A percentile compares a stretch with the other conserved stretches of the same genome.
Evolutionary conservation across 495 filamentous ascomycete genomes (phyloP).

Genomic region (Platismatia glauca): DNA sequence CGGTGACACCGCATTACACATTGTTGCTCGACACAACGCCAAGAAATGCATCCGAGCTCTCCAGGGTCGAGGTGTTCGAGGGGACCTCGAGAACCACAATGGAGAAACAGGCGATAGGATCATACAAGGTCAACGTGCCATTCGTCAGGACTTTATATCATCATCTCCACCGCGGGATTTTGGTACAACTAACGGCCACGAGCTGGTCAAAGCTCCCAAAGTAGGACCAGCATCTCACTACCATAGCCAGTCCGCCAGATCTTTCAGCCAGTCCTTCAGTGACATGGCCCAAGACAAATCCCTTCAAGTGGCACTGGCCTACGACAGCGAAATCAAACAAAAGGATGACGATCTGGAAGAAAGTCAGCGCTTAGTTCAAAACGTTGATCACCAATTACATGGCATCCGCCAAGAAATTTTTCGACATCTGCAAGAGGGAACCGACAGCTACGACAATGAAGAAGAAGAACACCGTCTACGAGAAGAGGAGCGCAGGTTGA

Average conservation of each 20-base stretch:
- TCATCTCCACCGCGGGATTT: conserved; percentile 20
- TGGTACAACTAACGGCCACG: conserved; percentile 9
- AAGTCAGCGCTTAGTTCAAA: conserved; percentile 14
- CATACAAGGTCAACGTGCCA: conserved; percentile 33
- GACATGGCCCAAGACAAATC: conserved; percentile 18
- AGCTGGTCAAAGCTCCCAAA: conserved; percentile 4
- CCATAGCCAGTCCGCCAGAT: conserved; percentile 21
- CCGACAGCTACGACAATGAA: conserved; percentile 7
- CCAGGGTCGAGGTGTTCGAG: conserved; percentile 59
- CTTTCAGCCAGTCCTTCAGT: conserved; percentile 21
- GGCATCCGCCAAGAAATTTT: conserved; percentile 10
- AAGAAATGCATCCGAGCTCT: conserved; percentile 65
- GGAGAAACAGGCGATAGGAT: conserved; percentile 72
- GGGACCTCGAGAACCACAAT: conserved; percentile 69
- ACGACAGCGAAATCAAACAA: conserved; percentile 21
- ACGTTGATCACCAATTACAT: conserved; percentile 11
- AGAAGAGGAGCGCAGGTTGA: conserved; percentile 11
- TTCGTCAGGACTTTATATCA: conserved; percentile 16
- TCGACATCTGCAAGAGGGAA: conserved; percentile 7
- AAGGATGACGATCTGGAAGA: conserved; percentile 20
- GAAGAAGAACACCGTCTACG: conserved; percentile 9
- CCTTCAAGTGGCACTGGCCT: conserved; percentile 18
- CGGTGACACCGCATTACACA: conserved; percentile 81
- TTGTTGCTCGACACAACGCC: conserved; percentile 67
- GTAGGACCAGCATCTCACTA: conserved; percentile 10